A percentile compares a stretch with the other conserved stretches of the same genome.
Evolutionary conservation across 2,329 filamentous ascomycete species (phyloP).

Genomic region (Cladosporium sp.): DNA sequence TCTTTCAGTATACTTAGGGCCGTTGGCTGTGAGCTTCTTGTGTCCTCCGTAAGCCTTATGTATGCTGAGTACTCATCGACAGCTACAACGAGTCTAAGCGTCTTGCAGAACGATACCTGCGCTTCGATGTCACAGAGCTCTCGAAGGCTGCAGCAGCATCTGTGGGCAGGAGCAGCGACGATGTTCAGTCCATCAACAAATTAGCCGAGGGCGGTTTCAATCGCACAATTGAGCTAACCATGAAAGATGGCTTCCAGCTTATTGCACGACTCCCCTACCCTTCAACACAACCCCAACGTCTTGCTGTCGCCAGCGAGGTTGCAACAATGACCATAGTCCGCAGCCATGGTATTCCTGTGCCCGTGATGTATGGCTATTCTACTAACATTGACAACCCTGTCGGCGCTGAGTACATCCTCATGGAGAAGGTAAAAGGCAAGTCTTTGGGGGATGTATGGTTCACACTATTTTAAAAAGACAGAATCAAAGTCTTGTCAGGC

Average conservation of each 20-base stretch:
- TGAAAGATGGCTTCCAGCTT: conserved; percentile 27
- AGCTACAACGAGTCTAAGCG: conserved; percentile 27
- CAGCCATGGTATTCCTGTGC: conserved; percentile 25
- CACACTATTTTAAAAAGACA: conserved; percentile 27
- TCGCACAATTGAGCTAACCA: conserved; percentile 25
- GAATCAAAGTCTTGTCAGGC: conserved; percentile 30
- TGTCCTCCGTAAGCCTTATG: too few relatives aligned
- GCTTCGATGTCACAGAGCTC: conserved; percentile 21
- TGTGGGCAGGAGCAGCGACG: not conserved
- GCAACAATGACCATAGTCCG: conserved; percentile 31
- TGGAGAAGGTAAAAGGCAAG: not conserved
- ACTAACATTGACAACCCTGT: not conserved
- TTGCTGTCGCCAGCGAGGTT: conserved; percentile 31
- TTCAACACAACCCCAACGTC: conserved; percentile 22
- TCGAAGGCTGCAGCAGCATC: conserved; percentile 5
- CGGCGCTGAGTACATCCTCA: not conserved
- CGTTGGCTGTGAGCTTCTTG: conserved; percentile 25
- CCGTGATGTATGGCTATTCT: conserved; percentile 24
- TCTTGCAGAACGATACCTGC: conserved; percentile 22
- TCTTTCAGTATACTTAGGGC: conserved; percentile 23
- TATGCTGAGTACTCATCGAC: not conserved
- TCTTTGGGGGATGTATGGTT: conserved; percentile 29
- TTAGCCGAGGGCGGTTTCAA: conserved; percentile 31
- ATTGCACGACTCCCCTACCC: conserved; percentile 31
- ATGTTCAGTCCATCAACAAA: conserved; percentile 25